phyloP scores from a whole-genome alignment of 192 early-diverging fungal species.

The Allomyces macrogynus region DNA sequence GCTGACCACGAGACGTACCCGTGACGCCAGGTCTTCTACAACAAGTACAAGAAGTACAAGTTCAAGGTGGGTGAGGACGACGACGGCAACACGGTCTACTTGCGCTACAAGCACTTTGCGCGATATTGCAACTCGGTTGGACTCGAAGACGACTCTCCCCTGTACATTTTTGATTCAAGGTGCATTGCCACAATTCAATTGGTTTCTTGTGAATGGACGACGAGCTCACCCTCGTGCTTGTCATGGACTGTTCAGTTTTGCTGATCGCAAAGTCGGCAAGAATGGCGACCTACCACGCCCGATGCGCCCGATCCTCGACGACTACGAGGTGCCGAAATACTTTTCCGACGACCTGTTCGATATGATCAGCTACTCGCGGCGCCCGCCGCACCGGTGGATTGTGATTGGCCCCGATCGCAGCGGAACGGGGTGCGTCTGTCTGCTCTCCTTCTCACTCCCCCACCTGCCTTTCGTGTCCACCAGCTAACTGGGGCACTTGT shows the following conservation, averaged over 20 bases:
- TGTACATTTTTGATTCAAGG: constrained; percentile 62
- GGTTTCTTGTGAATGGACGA: too few relatives aligned
- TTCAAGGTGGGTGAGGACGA: constrained; percentile 71
- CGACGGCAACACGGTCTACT: constrained; percentile 40
- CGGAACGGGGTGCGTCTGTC: constrained; percentile 37
- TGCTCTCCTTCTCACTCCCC: background rate
- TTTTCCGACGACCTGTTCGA: constrained; percentile 54
- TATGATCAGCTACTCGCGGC: constrained; percentile 5
- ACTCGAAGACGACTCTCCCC: constrained; percentile 42
- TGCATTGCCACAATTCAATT: constrained; percentile 21
- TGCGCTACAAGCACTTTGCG: constrained; percentile 39
- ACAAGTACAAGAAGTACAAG: constrained; percentile 31
- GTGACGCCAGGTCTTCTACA: constrained; percentile 14
- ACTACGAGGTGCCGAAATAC: constrained; percentile 45
- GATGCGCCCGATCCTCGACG: constrained; percentile 22
- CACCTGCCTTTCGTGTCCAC: too few relatives aligned
- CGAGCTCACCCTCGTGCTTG: too few relatives aligned
- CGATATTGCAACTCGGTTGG: constrained; percentile 26
- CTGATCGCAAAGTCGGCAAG: background rate
- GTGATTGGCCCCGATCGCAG: constrained; percentile 47
- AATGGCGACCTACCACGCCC: background rate
- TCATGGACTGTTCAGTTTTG: background rate
- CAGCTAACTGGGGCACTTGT: too few relatives aligned
- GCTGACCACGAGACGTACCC: background rate
- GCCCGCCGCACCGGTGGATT: constrained; percentile 61